Base-by-base conservation (phyloP, 169 alveolate species). In the Plasmodium falciparum region DNA sequence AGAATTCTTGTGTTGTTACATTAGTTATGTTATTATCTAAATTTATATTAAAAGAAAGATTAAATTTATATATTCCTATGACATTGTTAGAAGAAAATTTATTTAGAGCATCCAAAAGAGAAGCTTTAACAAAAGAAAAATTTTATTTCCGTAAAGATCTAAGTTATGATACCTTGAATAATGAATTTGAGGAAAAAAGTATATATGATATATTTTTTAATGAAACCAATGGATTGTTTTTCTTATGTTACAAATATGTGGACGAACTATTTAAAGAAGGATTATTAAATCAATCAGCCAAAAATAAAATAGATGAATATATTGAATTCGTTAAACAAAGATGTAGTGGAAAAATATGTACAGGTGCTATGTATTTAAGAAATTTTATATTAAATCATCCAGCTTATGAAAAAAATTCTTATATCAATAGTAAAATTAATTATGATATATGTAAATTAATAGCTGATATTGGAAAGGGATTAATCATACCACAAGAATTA, bases 31-130 rank as follows among this genome's bases (percentile, higher is more conserved):
- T 94, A 29, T 63, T 96, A 15, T 95, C 94, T 20, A 86, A 88
- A 88, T 94, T 96, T 63, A 73, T 97, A 50, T 61, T 96, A 72
- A 83, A 91, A 66, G 94, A 94, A 67, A 91, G 93, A n/a, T 74
- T 96, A 67, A 97, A 97, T 86, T 96, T 98, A 76, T 93, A 96
- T 61, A 96, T 98, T 67, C 99, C 99, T 8, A 96, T 98, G 83
- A 88, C 99, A 0, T 59, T 94, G 83, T 96, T 96, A 20, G 99
- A 98, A 93, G 97, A 94, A 52, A 98, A 98, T 83, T 93, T 96
- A 93, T 95, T 95, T 76, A 94, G 97, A 73, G 97, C 98, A 0
- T 95, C 94, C 45, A 29, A 74, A 17, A 95, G 71, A 63, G 97
- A 97, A 89, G 98, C 99, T 0, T 91, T 96, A 17, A 83, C 89